Conservation (phyloP, 768 basidiomycete genomes). For the Trametopsis cervina region DNA sequence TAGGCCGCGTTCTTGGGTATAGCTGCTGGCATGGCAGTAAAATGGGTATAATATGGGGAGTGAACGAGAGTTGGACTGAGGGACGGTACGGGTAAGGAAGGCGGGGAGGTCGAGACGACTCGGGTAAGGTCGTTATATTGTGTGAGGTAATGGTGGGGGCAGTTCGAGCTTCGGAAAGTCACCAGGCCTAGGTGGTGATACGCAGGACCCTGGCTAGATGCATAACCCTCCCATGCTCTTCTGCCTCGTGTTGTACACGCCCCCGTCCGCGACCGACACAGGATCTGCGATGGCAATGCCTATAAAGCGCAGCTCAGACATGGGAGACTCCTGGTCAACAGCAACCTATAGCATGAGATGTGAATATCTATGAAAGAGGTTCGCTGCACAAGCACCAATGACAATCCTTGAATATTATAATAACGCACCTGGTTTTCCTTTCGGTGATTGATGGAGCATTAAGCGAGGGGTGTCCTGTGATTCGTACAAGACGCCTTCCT, state of each 20-base stretch:
- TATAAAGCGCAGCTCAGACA: background rate
- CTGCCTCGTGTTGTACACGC: constrained; percentile 12
- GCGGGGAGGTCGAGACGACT: constrained; percentile 8
- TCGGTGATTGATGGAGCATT: too few relatives aligned
- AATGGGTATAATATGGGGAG: constrained; percentile 6
- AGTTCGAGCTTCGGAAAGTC: constrained; percentile 7
- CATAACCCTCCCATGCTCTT: constrained; percentile 3
- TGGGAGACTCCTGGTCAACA: too few relatives aligned
- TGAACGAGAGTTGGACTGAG: constrained; percentile 1
- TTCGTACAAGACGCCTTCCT: too few relatives aligned
- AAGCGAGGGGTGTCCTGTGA: too few relatives aligned
- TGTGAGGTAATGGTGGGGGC: constrained; percentile 15
- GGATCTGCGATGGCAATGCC: background rate
- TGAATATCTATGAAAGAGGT: too few relatives aligned
- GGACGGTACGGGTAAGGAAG: constrained; percentile 3
- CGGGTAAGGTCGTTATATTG: constrained; percentile 13
- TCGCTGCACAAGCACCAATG: too few relatives aligned
- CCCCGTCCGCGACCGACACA: background rate
- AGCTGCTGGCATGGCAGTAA: constrained; percentile 18
- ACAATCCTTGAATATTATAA: too few relatives aligned
- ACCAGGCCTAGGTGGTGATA: background rate
- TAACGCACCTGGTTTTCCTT: too few relatives aligned
- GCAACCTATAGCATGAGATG: too few relatives aligned
- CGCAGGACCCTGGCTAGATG: constrained; percentile 1
- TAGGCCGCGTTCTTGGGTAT: constrained; percentile 19